Evolutionary conservation across 345 rosid species (phyloP), one percentile per base, ranked within the genome.

Genomic region (Salix suchowensis): DNA sequence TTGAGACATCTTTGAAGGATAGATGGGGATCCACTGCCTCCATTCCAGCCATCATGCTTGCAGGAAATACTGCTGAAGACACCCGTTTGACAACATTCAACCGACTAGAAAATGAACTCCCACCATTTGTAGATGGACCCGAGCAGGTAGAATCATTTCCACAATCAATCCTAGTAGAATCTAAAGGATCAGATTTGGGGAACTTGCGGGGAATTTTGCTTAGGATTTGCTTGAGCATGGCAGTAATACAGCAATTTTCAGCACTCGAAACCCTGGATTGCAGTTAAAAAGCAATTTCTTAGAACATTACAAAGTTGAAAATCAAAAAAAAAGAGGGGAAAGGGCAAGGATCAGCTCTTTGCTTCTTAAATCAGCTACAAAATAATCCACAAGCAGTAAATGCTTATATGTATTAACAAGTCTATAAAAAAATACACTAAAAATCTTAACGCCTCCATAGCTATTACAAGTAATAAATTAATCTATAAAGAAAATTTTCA

Each of bases 171-270:
- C 83, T 88, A 52, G 76, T 65, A 30, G 88, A 74, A 79, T 91
- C 91, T 37, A 79, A 65, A 14, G 84, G 28, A 21, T 86, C 92
- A 40, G 85, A 71, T 75, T 87, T 90, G 6, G 81, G 79, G 30
- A 90, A 84, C 73, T 91, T 91, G 76, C 91, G 80, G 10, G 94
- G 97, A 73, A 91, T 87, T 82, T 88, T 91, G 81, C 91, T 88
- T n/a, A 91, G 83, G 70, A 91, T 86, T 84, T 91, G 97, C 86
- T 90, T 89, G 62, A 91, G 86, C 97, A 91, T 91, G 75, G 86
- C 78, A 60, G 79, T 71, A 60, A 67, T 72, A 75, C 74, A 67
- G 72, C 80, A 77, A 74, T 44, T 75, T 76, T 71, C 81, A 76
- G 83, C 80, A 83, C 60, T 76, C 48, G 16, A 48, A 73, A 61